phyloP scores from a whole-genome alignment of 1,284 basidiomycete species.

The Cryptococcus wingfieldii region DNA sequence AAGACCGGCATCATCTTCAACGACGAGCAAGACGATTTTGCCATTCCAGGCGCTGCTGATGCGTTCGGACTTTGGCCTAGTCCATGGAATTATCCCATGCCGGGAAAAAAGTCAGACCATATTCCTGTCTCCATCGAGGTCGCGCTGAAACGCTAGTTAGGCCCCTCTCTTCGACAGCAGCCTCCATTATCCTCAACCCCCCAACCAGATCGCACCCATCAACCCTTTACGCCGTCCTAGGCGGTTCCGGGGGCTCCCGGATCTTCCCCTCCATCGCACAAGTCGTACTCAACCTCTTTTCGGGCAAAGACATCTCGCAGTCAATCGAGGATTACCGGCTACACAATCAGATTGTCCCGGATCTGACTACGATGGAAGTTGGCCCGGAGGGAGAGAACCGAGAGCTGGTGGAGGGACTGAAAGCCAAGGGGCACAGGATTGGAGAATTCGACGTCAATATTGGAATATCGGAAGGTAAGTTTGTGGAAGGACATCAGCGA shows the following conservation, averaged over 20 bases:
- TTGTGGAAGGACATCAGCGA: neutral
- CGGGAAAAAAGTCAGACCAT: constrained; percentile 62
- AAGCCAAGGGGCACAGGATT: constrained; percentile 66
- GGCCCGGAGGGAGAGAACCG: constrained; percentile 51
- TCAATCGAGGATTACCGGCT: constrained; percentile 83
- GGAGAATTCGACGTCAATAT: constrained; percentile 52
- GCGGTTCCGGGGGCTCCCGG: constrained; percentile 79
- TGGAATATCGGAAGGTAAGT: constrained; percentile 38
- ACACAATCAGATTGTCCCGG: constrained; percentile 85
- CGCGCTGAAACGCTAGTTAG: constrained; percentile 8
- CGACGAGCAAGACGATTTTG: constrained; percentile 85
- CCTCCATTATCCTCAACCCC: constrained; percentile 70
- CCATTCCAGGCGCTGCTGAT: constrained; percentile 72
- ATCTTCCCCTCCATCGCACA: constrained; percentile 81
- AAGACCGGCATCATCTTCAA: constrained; percentile 84
- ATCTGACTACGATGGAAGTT: constrained; percentile 60
- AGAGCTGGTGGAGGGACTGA: constrained; percentile 57
- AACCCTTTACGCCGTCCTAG: constrained; percentile 66
- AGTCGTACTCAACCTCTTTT: constrained; percentile 73
- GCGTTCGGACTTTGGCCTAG: constrained; percentile 78
- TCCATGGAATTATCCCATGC: constrained; percentile 82
- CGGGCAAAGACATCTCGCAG: constrained; percentile 70
- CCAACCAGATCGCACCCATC: neutral
- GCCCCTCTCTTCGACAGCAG: constrained; percentile 75
- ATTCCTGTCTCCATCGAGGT: neutral